Evolutionary conservation across 371 early-diverging fungal genomes (phyloP).

Genomic region (Rhizomucor pusillus): DNA sequence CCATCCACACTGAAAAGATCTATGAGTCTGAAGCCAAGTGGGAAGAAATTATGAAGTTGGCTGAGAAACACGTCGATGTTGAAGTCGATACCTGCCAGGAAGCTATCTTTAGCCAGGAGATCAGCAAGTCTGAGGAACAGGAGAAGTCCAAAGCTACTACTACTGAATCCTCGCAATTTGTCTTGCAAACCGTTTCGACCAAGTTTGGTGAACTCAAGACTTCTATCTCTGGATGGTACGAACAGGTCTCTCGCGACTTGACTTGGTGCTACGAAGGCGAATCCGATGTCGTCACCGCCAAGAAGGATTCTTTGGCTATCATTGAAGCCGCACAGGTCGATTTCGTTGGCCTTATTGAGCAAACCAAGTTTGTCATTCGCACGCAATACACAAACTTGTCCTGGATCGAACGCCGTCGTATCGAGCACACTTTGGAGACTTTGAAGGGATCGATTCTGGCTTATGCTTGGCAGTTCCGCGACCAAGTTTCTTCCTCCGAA

Average conservation of each 20-base stretch:
- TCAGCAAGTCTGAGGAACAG: constrained; percentile 15
- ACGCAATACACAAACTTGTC: background rate
- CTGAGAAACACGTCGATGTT: constrained; percentile 22
- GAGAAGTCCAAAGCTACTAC: constrained; percentile 13
- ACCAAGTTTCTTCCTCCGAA: constrained; percentile 6
- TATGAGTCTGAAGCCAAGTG: constrained; percentile 21
- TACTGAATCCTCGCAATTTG: constrained; percentile 20
- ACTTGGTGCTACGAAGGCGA: constrained; percentile 8
- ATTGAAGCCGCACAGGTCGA: constrained; percentile 31
- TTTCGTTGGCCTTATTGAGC: constrained; percentile 20
- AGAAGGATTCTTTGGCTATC: constrained; percentile 20
- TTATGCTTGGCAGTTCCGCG: constrained; percentile 12
- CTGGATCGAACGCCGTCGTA: constrained; percentile 18
- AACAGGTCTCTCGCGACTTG: constrained; percentile 25
- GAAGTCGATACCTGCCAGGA: constrained; percentile 31
- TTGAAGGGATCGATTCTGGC: constrained; percentile 20
- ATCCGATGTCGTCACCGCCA: constrained; percentile 1
- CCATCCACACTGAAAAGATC: constrained; percentile 18
- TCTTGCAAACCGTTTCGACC: constrained; percentile 19
- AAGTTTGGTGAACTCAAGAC: constrained; percentile 26
- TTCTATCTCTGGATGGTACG: constrained; percentile 26
- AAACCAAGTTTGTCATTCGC: constrained; percentile 15
- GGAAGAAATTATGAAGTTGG: constrained; percentile 15
- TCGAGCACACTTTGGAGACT: constrained; percentile 20
- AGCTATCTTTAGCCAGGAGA: constrained; percentile 10